Conservation (phyloP, 345 rosid genomes). For the Citrus trifoliata region DNA sequence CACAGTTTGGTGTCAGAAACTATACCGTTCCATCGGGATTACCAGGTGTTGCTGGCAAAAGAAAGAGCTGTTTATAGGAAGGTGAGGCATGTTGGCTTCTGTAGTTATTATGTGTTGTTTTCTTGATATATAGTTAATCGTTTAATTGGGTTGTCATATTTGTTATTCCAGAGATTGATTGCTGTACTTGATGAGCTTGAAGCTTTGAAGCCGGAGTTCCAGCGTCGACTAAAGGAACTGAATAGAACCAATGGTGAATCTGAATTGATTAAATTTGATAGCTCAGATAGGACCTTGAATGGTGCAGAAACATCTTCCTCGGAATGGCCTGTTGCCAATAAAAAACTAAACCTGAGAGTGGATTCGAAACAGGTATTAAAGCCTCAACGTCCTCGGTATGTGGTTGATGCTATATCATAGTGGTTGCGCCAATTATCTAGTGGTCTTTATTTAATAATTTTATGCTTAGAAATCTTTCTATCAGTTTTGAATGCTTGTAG, state of each 20-base stretch:
- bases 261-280: constrained; percentile 35
- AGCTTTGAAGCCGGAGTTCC: constrained; percentile 69
- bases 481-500: background rate
- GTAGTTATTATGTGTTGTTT: background rate
- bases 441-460: background rate
- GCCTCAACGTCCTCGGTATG: background rate
- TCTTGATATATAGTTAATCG: background rate
- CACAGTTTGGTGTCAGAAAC: constrained; percentile 93
- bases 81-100: constrained; percentile 40
- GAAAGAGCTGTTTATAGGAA: constrained; percentile 60
- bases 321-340: constrained; percentile 43
- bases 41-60: constrained; percentile 48
- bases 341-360: constrained; percentile 28
- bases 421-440: background rate
- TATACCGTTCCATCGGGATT: constrained; percentile 88
- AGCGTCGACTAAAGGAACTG: constrained; percentile 45
- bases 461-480: background rate
- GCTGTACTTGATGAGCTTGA: constrained; percentile 80
- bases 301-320: constrained; percentile 34
- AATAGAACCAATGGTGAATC: constrained; percentile 34
- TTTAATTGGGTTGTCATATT: constrained; percentile 8
- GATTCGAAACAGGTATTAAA: constrained; percentile 41
- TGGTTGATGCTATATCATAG: background rate
- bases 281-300: constrained; percentile 20
- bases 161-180: constrained; percentile 52